Evolutionary conservation across 2,329 filamentous ascomycete species (phyloP).

Genomic region (Claviceps lovelessii): DNA sequence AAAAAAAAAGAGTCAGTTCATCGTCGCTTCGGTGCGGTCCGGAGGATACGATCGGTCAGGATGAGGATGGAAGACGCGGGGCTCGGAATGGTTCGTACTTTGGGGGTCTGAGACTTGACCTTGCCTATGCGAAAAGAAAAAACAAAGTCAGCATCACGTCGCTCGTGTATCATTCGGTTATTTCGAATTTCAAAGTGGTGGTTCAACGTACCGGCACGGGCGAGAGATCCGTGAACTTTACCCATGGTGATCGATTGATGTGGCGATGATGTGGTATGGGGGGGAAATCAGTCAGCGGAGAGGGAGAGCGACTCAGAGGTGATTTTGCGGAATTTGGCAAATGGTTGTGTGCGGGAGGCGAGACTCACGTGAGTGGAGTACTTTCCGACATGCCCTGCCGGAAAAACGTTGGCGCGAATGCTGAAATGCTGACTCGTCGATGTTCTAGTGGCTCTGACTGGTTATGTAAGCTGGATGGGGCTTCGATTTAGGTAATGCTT

Average conservation of each 20-base stretch:
- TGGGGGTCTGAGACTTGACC: constrained; percentile 93
- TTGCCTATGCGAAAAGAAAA: constrained; percentile 65
- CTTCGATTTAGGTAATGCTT: too few relatives aligned
- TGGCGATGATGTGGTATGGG: constrained; percentile 20
- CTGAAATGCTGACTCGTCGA: neutral
- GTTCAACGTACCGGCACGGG: constrained; percentile 51
- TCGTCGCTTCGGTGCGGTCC: constrained; percentile 11
- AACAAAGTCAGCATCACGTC: neutral
- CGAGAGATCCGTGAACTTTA: constrained; percentile 89
- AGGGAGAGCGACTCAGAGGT: constrained; percentile 12
- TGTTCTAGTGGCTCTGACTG: neutral
- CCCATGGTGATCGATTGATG: constrained; percentile 50
- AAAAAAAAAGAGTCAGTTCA: constrained; percentile 14
- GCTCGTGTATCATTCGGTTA: neutral
- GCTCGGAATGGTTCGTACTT: constrained; percentile 43
- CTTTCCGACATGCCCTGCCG: constrained; percentile 16
- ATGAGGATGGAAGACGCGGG: neutral
- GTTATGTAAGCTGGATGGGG: constrained; percentile 1
- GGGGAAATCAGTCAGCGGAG: constrained; percentile 16
- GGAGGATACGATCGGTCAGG: neutral
- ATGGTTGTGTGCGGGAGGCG: constrained; percentile 23
- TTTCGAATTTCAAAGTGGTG: too few relatives aligned
- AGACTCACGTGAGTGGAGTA: constrained; percentile 23
- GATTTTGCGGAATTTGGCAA: constrained; percentile 25
- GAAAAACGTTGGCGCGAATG: constrained; percentile 13